Conservation (phyloP, 257 asterid genomes). For the Coffea canephora region DNA sequence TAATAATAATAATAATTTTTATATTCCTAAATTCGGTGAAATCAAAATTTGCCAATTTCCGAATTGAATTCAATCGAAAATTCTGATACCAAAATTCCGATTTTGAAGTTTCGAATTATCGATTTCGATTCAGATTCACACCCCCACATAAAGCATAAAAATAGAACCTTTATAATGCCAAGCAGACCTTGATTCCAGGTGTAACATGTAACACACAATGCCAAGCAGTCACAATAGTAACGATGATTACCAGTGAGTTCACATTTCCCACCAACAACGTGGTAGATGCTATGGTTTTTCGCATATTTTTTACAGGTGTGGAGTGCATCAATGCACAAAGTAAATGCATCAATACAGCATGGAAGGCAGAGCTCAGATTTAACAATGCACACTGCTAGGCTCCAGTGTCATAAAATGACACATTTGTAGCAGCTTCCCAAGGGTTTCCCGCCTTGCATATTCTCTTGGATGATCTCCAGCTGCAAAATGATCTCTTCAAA, state of each 20-base stretch:
- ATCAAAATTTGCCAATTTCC: too few species aligned
- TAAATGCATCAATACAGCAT: background rate
- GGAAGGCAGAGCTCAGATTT: background rate
- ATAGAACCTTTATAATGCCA: too few species aligned
- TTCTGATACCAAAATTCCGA: too few species aligned
- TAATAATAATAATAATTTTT: too few species aligned
- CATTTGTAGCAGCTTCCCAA: conserved; percentile 39
- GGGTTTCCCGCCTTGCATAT: conserved; percentile 25
- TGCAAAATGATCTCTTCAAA: conserved; percentile 52
- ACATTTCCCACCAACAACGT: background rate
- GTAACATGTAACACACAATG: background rate
- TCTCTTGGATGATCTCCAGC: conserved; percentile 47
- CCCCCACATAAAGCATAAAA: too few species aligned
- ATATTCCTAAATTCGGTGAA: too few species aligned
- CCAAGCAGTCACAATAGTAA: background rate
- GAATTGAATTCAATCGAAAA: too few species aligned
- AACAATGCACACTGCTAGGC: background rate
- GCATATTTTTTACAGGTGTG: background rate
- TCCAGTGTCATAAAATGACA: conserved; percentile 24
- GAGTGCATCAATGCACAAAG: background rate
- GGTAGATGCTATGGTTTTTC: background rate
- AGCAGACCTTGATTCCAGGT: background rate
- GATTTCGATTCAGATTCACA: too few species aligned
- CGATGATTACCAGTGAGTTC: background rate
- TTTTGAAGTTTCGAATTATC: too few species aligned